These are phyloP conservation scores for Lentinula lateritia DNA, from an alignment of 768 basidiomycete species.

Conservation along the genomic window DNA sequence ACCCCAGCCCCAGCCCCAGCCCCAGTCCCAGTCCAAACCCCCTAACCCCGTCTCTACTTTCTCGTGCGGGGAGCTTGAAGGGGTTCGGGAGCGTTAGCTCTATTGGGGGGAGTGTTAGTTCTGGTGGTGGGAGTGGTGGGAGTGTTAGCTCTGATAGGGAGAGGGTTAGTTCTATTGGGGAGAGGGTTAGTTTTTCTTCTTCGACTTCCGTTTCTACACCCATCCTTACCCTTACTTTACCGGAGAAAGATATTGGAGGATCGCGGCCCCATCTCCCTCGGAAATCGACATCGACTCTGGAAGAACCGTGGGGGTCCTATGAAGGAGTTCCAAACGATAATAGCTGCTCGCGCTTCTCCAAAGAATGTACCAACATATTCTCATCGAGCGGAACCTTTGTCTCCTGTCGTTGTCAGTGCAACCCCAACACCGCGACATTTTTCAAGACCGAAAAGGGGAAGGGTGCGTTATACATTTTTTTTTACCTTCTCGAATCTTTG, in stretches of 20 bases:
- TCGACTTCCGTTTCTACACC: too few relatives aligned
- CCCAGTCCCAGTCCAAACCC: too few relatives aligned
- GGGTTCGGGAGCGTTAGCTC: too few relatives aligned
- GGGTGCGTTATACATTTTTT: conserved; percentile 17
- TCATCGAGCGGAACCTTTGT: neutral
- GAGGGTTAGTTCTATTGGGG: too few relatives aligned
- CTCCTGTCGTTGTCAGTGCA: neutral
- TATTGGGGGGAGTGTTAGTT: too few relatives aligned
- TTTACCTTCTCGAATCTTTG: too few relatives aligned
- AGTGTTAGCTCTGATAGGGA: too few relatives aligned
- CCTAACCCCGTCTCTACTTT: too few relatives aligned
- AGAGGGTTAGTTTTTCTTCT: conserved; percentile 9
- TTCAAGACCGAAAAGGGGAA: conserved; percentile 24
- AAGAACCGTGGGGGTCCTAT: conserved; percentile 16
- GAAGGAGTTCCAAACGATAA: neutral
- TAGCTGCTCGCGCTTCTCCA: neutral
- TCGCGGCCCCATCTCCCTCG: neutral
- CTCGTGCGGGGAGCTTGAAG: too few relatives aligned
- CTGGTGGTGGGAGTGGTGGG: too few relatives aligned
- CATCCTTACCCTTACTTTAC: too few relatives aligned
- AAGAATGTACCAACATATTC: neutral
- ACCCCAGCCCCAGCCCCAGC: too few relatives aligned
- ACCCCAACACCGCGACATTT: neutral
- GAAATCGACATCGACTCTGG: conserved; percentile 9
- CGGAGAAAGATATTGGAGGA: conserved; percentile 7